A percentile compares a stretch with the other conserved stretches of the same genome.
Evolutionary conservation across 169 alveolate genomes (phyloP).

Genomic region (Neospora caninum): DNA sequence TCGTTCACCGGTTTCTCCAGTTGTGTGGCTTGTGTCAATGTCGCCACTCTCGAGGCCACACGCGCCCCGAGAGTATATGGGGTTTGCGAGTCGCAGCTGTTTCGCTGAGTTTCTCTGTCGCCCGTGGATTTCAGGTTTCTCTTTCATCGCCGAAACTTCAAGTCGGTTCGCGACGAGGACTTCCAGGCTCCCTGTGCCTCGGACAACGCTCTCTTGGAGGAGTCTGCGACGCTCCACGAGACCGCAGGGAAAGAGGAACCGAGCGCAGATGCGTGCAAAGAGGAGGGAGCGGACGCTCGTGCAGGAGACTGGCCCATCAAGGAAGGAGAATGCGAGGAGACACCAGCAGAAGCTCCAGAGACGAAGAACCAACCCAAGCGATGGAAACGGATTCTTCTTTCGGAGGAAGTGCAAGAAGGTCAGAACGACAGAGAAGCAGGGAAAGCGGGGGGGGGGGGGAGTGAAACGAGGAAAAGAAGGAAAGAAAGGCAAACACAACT

Average conservation of each 20-base stretch:
- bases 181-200: not conserved
- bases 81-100: too few species aligned
- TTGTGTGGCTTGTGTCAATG: too few species aligned
- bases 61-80: too few species aligned
- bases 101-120: not conserved
- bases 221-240: not conserved
- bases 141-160: conserved; percentile 33
- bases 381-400: not conserved
- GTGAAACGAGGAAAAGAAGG: too few species aligned
- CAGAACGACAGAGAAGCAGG: not conserved
- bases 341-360: too few species aligned
- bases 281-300: not conserved
- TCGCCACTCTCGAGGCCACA: too few species aligned
- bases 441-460: too few species aligned
- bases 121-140: not conserved
- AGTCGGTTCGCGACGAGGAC: conserved; percentile 2
- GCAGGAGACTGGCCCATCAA: not conserved
- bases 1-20: too few species aligned
- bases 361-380: too few species aligned
- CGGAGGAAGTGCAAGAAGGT: not conserved
- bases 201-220: not conserved
- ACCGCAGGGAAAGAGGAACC: not conserved
- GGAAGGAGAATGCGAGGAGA: too few species aligned
- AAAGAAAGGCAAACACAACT: too few species aligned
- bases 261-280: not conserved